Evolutionary conservation across 2,329 filamentous ascomycete species (phyloP), one percentile per base, ranked within the genome.

Genomic region (Aspergillus unguis): DNA sequence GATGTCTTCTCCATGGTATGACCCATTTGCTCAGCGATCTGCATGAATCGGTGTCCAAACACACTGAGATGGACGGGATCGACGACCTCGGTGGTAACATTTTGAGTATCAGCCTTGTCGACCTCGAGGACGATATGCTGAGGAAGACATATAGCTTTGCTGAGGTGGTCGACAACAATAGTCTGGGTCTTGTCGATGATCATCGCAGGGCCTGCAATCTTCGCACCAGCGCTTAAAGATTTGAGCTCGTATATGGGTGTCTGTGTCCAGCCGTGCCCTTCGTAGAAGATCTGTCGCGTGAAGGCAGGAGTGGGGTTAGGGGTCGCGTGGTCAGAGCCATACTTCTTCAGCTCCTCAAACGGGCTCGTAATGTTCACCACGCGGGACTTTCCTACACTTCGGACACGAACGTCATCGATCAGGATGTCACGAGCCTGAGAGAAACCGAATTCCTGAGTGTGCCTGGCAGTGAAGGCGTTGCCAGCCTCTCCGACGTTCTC

Each of bases 371-470:
- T 51, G 38, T 53, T 47, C 23, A 53, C 81, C 68, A 56, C 77
- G 73, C 25, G 80, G 72, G 9, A 81, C 72, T 41, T 84, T 74
- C 89, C 91, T 54, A 95, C 95, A 5, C 90, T 90, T 46, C 92
- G 82, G 3, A 92, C 89, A 45, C 92, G 85, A 4, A 96, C 88
- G 65, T 96, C 92, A 55, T 96, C 92, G 2, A 96, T 81, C 28
- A 96, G 88, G 44, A 96, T 87, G 52, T 95, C 86, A 47, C 91
- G 80, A 10, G 84, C 84, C 0, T 89, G 94, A 32, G 47, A 50
- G 66, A 96, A 96, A 0, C 90, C 90, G 65, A 96, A 96, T 64
- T 96, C 92, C 64, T 92, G 89, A 44, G 89, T 85, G 67, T 96
- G 92, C 59, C 95, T 88, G 62, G 85, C 84, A 33, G 92, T 78